These are phyloP conservation scores for Aspergillus cejpii DNA, from an alignment of 2,329 filamentous ascomycete genomes.

Conservation along the genomic window DNA sequence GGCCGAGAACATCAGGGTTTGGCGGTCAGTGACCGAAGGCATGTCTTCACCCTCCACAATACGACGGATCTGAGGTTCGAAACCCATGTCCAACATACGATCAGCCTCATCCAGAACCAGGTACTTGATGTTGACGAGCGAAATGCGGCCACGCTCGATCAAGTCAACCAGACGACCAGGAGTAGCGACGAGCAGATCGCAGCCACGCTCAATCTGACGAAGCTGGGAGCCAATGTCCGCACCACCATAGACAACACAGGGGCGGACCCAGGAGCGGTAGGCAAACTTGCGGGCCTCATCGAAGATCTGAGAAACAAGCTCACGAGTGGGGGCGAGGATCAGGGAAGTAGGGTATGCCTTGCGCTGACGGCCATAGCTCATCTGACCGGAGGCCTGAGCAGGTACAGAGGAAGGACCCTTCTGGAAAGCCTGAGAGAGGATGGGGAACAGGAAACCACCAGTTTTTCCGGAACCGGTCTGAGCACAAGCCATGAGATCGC, in stretches of 20 bases:
- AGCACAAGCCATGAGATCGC: conserved; percentile 98
- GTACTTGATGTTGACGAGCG: conserved; percentile 97
- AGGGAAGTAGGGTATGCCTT: conserved; percentile 96
- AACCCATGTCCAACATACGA: conserved; percentile 99
- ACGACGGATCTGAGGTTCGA: conserved; percentile 97
- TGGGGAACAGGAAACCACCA: conserved; percentile 98
- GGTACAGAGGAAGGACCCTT: conserved; percentile 72
- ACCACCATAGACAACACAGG: conserved; percentile 97
- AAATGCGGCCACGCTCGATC: conserved; percentile 97
- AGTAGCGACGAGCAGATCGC: conserved; percentile 93
- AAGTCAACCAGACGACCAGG: conserved; percentile 95
- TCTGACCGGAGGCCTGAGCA: conserved; percentile 54
- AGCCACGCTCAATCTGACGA: conserved; percentile 94
- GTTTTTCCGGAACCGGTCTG: conserved; percentile 99
- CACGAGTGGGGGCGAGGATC: conserved; percentile 93
- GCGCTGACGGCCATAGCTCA: conserved; percentile 79
- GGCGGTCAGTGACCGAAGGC: conserved; percentile 73
- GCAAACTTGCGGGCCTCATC: conserved; percentile 97
- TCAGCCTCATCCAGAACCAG: conserved; percentile 98
- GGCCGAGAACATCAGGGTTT: conserved; percentile 99
- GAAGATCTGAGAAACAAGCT: conserved; percentile 97
- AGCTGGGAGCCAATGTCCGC: conserved; percentile 98
- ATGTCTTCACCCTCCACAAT: conserved; percentile 99
- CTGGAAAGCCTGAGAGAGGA: conserved; percentile 93
- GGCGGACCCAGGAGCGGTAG: conserved; percentile 97